A percentile compares a stretch with the other conserved stretches of the same genome.
Evolutionary conservation across 2,329 filamentous ascomycete species (phyloP).

Genomic region (Apiospora phragmitis): DNA sequence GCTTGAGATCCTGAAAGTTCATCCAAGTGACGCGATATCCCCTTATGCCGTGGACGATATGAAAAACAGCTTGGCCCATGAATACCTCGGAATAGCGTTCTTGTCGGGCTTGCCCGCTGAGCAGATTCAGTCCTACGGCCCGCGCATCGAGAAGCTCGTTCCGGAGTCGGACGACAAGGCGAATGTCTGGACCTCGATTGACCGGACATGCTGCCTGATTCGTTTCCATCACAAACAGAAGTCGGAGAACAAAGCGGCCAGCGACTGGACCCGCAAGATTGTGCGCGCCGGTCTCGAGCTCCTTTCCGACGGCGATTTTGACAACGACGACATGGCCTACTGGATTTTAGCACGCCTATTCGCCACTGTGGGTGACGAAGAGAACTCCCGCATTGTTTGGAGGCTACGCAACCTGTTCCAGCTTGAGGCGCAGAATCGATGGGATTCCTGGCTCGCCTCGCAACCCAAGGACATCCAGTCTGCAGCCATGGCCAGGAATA

Average conservation of each 20-base stretch:
- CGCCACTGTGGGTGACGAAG: conserved; percentile 23
- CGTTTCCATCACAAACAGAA: conserved; percentile 28
- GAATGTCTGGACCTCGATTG: conserved; percentile 22
- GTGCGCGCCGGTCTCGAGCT: conserved; percentile 28
- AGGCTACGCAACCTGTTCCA: conserved; percentile 26
- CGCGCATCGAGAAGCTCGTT: conserved; percentile 22
- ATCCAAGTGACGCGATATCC: conserved; percentile 25
- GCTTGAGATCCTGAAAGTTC: conserved; percentile 22
- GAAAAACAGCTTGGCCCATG: conserved; percentile 24
- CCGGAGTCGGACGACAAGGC: conserved; percentile 22
- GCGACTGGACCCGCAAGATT: conserved; percentile 22
- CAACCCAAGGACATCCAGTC: conserved; percentile 13
- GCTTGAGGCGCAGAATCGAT: conserved; percentile 20
- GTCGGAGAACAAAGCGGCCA: conserved; percentile 19
- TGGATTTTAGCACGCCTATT: conserved; percentile 25
- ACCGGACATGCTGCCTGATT: conserved; percentile 26
- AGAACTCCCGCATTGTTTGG: conserved; percentile 25
- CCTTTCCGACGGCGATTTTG: conserved; percentile 29
- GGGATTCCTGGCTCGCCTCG: conserved; percentile 26
- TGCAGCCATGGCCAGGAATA: background rate
- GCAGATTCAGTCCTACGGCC: conserved; percentile 22
- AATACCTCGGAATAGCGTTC: conserved; percentile 28
- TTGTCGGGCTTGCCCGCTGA: conserved; percentile 19
- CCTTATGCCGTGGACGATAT: conserved; percentile 23
- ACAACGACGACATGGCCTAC: conserved; percentile 29